Percentiles rank a stretch among this genome's conserved stretches.
These are phyloP conservation scores for Penstemon newberryi DNA, from an alignment of 257 asterid genomes.

Conservation along the genomic window DNA sequence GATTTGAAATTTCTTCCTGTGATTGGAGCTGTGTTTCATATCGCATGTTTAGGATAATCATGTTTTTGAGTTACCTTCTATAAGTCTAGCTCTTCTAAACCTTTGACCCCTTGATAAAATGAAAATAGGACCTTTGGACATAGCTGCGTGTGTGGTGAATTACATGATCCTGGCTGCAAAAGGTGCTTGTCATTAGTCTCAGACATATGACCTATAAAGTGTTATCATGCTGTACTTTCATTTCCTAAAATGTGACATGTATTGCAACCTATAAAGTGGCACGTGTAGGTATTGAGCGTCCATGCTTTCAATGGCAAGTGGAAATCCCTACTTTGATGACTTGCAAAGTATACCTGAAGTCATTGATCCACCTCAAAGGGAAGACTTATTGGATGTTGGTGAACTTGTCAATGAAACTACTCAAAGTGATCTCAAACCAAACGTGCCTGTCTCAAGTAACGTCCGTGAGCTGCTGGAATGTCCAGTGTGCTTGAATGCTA, in stretches of 20 bases:
- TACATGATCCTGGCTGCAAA: no score
- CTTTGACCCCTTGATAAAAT: no score
- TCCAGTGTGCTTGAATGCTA: conserved; percentile 60
- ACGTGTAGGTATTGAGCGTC: conserved; percentile 27
- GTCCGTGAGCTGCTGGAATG: conserved; percentile 57
- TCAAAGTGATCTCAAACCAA: conserved; percentile 42
- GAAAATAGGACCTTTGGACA: no score
- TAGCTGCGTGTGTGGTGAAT: no score
- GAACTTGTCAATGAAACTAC: conserved; percentile 39
- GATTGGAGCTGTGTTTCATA: no score
- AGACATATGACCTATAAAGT: background rate
- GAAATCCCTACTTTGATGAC: conserved; percentile 40
- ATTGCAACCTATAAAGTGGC: conserved; percentile 9
- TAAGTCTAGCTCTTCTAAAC: no score
- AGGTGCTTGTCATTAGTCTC: background rate
- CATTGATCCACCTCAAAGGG: conserved; percentile 47
- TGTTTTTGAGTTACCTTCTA: no score
- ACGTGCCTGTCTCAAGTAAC: conserved; percentile 41
- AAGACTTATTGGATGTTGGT: conserved; percentile 36
- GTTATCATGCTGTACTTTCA: background rate
- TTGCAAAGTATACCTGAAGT: conserved; percentile 40
- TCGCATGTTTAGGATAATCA: no score
- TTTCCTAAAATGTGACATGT: background rate
- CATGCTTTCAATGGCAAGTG: conserved; percentile 40
- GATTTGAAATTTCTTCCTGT: no score